Evolutionary conservation across 805 yeast genomes (phyloP).

Genomic region (Geotrichum ghanense): DNA sequence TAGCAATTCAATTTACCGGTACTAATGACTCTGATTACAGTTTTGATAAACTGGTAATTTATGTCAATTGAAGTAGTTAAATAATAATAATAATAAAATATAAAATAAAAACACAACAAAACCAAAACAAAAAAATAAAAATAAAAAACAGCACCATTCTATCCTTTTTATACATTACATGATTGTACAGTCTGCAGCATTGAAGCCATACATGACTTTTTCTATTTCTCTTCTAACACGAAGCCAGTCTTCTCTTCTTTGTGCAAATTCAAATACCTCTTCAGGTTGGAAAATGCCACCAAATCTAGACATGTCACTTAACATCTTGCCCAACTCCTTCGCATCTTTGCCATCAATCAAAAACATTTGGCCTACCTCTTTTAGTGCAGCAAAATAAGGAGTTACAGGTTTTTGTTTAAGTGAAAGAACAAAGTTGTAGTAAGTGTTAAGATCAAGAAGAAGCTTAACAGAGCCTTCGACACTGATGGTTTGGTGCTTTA

Average conservation of each 20-base stretch:
- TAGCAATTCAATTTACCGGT: too few species aligned
- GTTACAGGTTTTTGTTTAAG: slow-evolving; percentile 46
- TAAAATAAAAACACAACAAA: too few species aligned
- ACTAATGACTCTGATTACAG: too few species aligned
- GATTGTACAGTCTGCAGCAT: slow-evolving; percentile 59
- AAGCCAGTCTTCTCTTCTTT: slow-evolving; percentile 80
- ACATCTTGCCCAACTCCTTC: slow-evolving; percentile 70
- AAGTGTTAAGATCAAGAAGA: slow-evolving; percentile 70
- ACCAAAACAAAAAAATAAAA: too few species aligned
- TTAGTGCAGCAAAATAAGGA: slow-evolving; percentile 68
- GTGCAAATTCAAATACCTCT: slow-evolving; percentile 87
- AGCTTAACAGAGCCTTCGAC: slow-evolving; percentile 73
- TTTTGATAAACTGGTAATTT: too few species aligned
- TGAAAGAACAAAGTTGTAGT: slow-evolving; percentile 53
- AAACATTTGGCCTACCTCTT: slow-evolving; percentile 75
- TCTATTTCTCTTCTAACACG: slow-evolving; percentile 70
- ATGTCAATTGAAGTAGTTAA: too few species aligned
- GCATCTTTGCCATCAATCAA: slow-evolving; percentile 65
- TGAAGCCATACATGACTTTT: slow-evolving; percentile 84
- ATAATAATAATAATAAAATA: slow-evolving; percentile 1
- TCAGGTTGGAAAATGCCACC: slow-evolving; percentile 87
- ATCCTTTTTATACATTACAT: too few species aligned
- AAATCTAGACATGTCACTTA: slow-evolving; percentile 74
- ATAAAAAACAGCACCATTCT: too few species aligned
- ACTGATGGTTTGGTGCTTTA: slow-evolving; percentile 64